Evolutionary conservation across 2,329 filamentous ascomycete genomes (phyloP).

Genomic region (Pezicula rhizophila): DNA sequence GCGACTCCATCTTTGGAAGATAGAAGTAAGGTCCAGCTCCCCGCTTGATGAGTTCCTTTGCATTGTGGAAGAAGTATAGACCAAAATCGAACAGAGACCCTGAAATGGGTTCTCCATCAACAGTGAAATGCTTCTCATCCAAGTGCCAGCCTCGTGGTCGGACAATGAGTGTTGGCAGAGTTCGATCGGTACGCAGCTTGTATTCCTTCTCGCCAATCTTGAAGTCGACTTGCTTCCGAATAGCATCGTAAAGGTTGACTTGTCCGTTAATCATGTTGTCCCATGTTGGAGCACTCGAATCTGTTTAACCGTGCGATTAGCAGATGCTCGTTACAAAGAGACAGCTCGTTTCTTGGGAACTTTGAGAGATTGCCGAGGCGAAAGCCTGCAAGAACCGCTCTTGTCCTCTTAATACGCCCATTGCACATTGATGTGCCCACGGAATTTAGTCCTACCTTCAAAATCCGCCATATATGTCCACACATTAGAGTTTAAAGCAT

Average conservation of each 20-base stretch:
- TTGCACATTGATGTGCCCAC: neutral
- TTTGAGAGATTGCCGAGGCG: slow-evolving; percentile 4
- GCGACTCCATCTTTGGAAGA: slow-evolving; percentile 95
- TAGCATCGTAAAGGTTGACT: slow-evolving; percentile 94
- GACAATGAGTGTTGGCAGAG: slow-evolving; percentile 83
- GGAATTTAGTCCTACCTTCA: slow-evolving; percentile 58
- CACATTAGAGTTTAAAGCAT: slow-evolving; percentile 90
- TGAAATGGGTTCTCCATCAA: slow-evolving; percentile 92
- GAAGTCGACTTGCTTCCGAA: slow-evolving; percentile 91
- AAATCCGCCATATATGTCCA: slow-evolving; percentile 99
- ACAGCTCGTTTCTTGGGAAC: neutral
- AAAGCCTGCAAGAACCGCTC: no score
- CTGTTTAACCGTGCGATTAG: slow-evolving; percentile 37
- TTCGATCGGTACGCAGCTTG: slow-evolving; percentile 88
- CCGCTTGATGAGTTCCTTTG: slow-evolving; percentile 74
- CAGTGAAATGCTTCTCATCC: slow-evolving; percentile 95
- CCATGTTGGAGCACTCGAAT: slow-evolving; percentile 94
- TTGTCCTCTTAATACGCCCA: neutral
- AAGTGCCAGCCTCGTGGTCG: slow-evolving; percentile 96
- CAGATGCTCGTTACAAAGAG: neutral
- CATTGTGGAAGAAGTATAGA: slow-evolving; percentile 99
- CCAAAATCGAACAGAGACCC: slow-evolving; percentile 94
- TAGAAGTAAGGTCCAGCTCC: slow-evolving; percentile 96
- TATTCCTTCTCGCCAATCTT: slow-evolving; percentile 94
- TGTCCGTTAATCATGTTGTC: slow-evolving; percentile 99